Base-by-base conservation (phyloP, 345 rosid species). In the Hibiscus tridactylites region DNA sequence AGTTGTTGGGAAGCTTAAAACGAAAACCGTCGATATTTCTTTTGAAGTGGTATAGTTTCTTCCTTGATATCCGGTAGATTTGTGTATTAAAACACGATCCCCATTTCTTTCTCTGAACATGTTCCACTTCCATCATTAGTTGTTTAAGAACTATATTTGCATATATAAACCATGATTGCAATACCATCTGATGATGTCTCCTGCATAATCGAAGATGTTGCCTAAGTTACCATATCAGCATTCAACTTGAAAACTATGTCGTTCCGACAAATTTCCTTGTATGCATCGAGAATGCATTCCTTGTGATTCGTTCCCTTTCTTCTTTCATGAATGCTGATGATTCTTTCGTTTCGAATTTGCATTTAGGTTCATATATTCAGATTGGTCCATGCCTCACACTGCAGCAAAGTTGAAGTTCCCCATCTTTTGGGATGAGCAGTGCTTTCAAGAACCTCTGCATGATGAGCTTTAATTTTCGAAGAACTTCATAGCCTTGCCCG, bases 351-450 rank as follows among this genome's bases (percentile, higher is more conserved):
- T 49, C 53, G 4, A 70, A 37, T 21, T 39, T 77, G 65, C 19
- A 56, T 65, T 74, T 84, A 88, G 96, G 76, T 94, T 94, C 73
- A 80, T 73, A 42, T 89, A 91, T 21, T 86, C 87, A 2, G 92
- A 89, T 74, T 93, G 98, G 97, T 88, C 37, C 75, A 79, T 91
- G 98, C 98, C 98, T 62, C 97, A 88, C 73, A 85, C 84, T 68
- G 98, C 98, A 47, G 97, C 97, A n/a, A 90, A 81, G 81, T 79
- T 91, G 71, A 87, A 85, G 86, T 90, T 82, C 50, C 98, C 96
- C 0, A 84, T 73, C 83, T 84, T 80, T 35, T 91, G 98, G 96
- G 98, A 94, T 77, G 98, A 91, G 67, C 83, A 87, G 72, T 90
- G 97, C 87, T 15, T 85, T 52, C 81, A 83, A 80, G 81, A 29